Conservation (phyloP, 108 stramenopile species). For the Aurantiochytrium sp. region DNA sequence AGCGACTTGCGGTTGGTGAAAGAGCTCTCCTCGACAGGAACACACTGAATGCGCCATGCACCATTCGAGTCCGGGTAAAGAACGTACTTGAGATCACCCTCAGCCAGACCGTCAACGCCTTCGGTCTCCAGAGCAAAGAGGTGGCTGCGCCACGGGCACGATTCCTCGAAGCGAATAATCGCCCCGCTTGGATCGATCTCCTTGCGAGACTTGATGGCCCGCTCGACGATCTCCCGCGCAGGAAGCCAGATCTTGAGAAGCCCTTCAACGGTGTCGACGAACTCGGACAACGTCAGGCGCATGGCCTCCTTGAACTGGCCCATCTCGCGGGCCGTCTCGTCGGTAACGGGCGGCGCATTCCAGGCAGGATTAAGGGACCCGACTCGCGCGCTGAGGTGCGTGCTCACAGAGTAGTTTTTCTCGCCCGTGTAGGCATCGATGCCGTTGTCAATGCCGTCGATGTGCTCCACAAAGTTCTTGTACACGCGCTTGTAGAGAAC, state of each 20-base stretch:
- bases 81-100: conserved; percentile 70
- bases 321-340: conserved; percentile 49
- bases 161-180: conserved; percentile 61
- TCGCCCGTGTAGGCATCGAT: conserved; percentile 56
- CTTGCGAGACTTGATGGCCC: conserved; percentile 56
- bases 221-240: conserved; percentile 71
- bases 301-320: conserved; percentile 79
- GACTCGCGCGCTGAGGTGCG: conserved; percentile 75
- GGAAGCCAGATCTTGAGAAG: conserved; percentile 84
- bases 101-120: conserved; percentile 40
- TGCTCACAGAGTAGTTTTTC: conserved; percentile 67
- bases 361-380: conserved; percentile 79
- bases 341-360: conserved; percentile 59
- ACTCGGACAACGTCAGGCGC: conserved; percentile 73
- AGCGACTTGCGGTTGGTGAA: conserved; percentile 79
- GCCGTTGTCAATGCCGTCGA: conserved; percentile 98
- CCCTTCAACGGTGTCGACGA: conserved; percentile 58
- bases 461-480: conserved; percentile 78
- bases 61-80: conserved; percentile 79
- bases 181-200: conserved; percentile 69
- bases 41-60: conserved; percentile 97
- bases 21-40: conserved; percentile 75
- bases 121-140: conserved; percentile 82
- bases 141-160: conserved; percentile 87
- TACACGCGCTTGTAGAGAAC: conserved; percentile 67